Base-by-base conservation (phyloP, 805 yeast species). In the Citeromyces nyonsensis region DNA sequence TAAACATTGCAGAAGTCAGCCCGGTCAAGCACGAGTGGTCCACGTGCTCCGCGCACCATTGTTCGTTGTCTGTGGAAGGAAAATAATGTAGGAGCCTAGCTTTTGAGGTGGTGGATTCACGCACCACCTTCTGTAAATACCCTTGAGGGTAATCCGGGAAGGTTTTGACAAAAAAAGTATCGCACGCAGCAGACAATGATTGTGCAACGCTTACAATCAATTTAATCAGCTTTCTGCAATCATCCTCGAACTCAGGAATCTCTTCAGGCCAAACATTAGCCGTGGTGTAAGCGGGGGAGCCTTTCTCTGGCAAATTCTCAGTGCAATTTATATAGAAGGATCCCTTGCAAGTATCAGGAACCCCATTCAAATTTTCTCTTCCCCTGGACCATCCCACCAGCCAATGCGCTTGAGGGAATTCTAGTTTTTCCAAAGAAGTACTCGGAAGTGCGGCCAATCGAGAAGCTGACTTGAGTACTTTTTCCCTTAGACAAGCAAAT, bases 1-100 rank as follows among this genome's bases (percentile, higher is more conserved):
- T 38, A 37, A 57, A 69, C 41, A 67, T 44, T 9, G 76, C 75
- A 14, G 73, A 61, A 1, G 76, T 69, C 12, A 72, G 50, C 0
- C 72, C 78, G 1, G 79, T 72, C 14, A 72, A 48, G 42, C 77
- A 69, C 4, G 73, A 65, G 40, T 71, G 78, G 44, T 72, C 79
- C 28, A 60, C 40, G 43, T 72, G 79, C 40, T 69, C 73, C 1
- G 76, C 77, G 45, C 79, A 72, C 79, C 79, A 72, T 7, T 18
- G 22, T 28, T 57, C 59, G 1, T 35, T 39, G 1, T 34, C 30
- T 6, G 32, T 20, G 2, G 30, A 25, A 1, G 75, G 68, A 37
- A 52, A 70, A 41, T 72, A 72, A 39, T 72, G 77, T 28, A 72
- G 47, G 25, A 72, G 47, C 24, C 79, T 49, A 1, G 78, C 78